These are phyloP conservation scores for Moesziomyces antarcticus DNA, from an alignment of 1,284 basidiomycete genomes.

Conservation along the genomic window DNA sequence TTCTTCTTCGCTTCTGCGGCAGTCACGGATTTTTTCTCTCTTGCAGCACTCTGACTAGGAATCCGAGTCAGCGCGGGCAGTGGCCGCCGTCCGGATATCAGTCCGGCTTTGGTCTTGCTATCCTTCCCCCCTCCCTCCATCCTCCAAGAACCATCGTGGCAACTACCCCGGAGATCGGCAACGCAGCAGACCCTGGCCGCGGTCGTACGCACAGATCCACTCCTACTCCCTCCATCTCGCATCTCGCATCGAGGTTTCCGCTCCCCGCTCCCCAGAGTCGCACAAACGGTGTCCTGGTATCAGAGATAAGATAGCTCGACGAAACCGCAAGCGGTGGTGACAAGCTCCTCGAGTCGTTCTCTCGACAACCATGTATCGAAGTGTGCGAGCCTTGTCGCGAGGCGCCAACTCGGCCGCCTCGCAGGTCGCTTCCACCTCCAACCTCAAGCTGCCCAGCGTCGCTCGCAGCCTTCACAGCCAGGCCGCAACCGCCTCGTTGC, in stretches of 20 bases:
- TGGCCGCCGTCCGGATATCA: conserved; percentile 46
- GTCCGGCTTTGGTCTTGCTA: conserved; percentile 29
- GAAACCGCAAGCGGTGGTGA: no score
- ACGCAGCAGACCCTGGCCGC: conserved; percentile 16
- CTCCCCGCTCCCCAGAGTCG: conserved; percentile 7
- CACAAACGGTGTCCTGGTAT: conserved; percentile 14
- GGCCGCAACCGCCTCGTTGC: conserved; percentile 21
- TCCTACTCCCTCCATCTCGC: conserved; percentile 10
- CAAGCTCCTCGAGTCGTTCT: no score
- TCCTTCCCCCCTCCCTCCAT: conserved; percentile 13
- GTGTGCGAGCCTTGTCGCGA: conserved; percentile 41
- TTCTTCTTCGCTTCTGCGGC: conserved; percentile 4
- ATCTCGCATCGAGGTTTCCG: neutral
- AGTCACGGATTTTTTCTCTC: neutral
- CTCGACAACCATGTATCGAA: conserved; percentile 33
- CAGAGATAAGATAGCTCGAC: conserved; percentile 13
- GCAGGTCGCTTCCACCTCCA: conserved; percentile 40
- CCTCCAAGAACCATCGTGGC: conserved; percentile 17
- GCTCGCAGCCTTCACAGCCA: conserved; percentile 39
- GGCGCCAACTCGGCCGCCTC: conserved; percentile 36
- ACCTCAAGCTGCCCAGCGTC: conserved; percentile 19
- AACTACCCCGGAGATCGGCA: conserved; percentile 42
- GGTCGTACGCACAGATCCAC: conserved; percentile 29
- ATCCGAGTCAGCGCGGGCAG: neutral
- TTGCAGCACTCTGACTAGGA: conserved; percentile 7